Percentiles rank a stretch among this genome's conserved stretches.
Evolutionary conservation across 2,329 filamentous ascomycete genomes (phyloP).

Genomic region (Lizonia empirigonia): DNA sequence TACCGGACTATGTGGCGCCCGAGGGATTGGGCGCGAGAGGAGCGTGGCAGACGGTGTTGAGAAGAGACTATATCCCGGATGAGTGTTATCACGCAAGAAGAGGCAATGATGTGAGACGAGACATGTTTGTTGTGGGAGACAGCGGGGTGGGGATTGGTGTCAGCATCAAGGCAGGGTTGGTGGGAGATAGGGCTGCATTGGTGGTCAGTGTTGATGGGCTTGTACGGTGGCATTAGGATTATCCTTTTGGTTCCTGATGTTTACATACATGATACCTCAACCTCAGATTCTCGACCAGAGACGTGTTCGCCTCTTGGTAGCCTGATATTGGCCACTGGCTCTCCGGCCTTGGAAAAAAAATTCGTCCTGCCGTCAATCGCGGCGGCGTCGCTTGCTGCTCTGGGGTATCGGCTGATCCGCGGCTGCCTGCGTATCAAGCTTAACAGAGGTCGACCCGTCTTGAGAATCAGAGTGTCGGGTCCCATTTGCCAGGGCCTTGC

Average conservation of each 20-base stretch:
- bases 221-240: conserved; percentile 19
- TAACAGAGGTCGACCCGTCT: too few species aligned
- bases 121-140: conserved; percentile 27
- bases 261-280: not conserved
- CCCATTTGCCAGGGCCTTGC: too few species aligned
- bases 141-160: conserved; percentile 26
- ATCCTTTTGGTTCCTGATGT: not conserved
- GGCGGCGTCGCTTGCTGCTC: too few species aligned
- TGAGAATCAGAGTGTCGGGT: too few species aligned
- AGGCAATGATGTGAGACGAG: conserved; percentile 24
- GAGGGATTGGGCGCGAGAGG: conserved; percentile 7
- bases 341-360: too few species aligned
- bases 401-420: too few species aligned
- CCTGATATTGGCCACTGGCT: too few species aligned
- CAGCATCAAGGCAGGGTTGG: conserved; percentile 26
- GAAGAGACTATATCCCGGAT: conserved; percentile 17
- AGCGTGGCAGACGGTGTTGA: conserved; percentile 24
- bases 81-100: conserved; percentile 22
- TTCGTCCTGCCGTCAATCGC: too few species aligned
- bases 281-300: too few species aligned
- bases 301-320: too few species aligned
- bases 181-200: conserved; percentile 27
- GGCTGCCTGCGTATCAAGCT: too few species aligned
- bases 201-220: conserved; percentile 32
- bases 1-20: conserved; percentile 18